These are phyloP conservation scores for Crithidia fasciculata DNA, from an alignment of 208 protist species.

Conservation along the genomic window DNA sequence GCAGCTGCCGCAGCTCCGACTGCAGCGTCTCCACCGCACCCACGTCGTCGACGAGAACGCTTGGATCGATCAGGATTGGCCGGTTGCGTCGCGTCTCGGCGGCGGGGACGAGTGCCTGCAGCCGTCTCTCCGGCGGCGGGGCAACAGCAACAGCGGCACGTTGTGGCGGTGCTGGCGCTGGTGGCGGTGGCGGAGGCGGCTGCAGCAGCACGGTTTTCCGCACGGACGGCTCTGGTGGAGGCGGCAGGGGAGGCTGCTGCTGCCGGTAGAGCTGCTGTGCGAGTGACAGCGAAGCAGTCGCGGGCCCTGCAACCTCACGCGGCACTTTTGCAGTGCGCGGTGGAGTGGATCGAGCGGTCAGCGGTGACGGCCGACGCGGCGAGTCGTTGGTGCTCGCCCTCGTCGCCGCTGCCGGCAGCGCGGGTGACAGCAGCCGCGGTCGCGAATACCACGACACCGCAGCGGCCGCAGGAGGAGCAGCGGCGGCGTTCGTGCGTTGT, in stretches of 20 bases:
- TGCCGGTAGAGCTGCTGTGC: constrained; percentile 2
- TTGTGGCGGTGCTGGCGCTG: background rate
- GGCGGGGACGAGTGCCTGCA: background rate
- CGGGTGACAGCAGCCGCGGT: constrained; percentile 20
- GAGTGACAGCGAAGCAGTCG: background rate
- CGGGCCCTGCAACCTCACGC: background rate
- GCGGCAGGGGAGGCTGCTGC: constrained; percentile 9
- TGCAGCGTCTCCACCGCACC: constrained; percentile 13
- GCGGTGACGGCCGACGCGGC: background rate
- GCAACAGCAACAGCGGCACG: background rate
- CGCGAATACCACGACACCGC: constrained; percentile 22
- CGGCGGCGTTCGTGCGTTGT: background rate
- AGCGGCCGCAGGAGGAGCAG: background rate
- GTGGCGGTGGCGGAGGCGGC: background rate
- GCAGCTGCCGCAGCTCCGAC: constrained; percentile 1
- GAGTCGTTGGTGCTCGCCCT: no score
- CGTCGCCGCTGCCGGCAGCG: background rate
- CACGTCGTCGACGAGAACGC: constrained; percentile 26
- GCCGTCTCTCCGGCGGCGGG: background rate
- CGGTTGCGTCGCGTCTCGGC: constrained; percentile 21
- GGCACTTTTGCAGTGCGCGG: background rate
- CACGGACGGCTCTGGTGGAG: background rate
- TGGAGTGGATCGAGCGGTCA: background rate
- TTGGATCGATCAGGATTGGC: constrained; percentile 36
- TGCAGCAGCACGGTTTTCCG: background rate